These are phyloP conservation scores for Trypanosoma melophagium DNA, from an alignment of 208 protist genomes.

Conservation along the genomic window DNA sequence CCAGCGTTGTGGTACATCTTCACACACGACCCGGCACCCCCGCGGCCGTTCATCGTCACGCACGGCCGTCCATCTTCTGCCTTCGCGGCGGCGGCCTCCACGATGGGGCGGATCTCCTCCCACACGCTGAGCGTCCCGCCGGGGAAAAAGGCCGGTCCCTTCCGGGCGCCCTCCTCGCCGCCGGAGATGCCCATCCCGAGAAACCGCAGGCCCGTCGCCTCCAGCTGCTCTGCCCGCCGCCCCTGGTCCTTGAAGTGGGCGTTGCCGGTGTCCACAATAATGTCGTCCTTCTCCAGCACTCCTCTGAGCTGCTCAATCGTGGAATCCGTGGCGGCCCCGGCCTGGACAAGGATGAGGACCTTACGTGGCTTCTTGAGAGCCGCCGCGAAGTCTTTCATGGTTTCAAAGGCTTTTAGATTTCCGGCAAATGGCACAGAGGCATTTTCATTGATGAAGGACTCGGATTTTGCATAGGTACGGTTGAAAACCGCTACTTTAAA, in stretches of 20 bases:
- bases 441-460: slow-evolving; percentile 85
- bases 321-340: slow-evolving; percentile 94
- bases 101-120: slow-evolving; percentile 92
- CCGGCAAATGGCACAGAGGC: slow-evolving; percentile 40
- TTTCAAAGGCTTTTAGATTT: slow-evolving; percentile 76
- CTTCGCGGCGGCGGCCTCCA: slow-evolving; percentile 96
- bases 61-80: slow-evolving; percentile 92
- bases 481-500: slow-evolving; percentile 95
- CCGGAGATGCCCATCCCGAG: slow-evolving; percentile 98
- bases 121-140: slow-evolving; percentile 94
- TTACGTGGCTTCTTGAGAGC: slow-evolving; percentile 92
- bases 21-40: slow-evolving; percentile 98
- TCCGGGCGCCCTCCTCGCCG: slow-evolving; percentile 98
- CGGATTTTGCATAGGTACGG: slow-evolving; percentile 84
- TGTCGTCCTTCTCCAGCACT: slow-evolving; percentile 88
- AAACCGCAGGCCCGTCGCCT: slow-evolving; percentile 87
- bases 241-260: slow-evolving; percentile 95
- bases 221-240: slow-evolving; percentile 84
- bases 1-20: slow-evolving; percentile 99
- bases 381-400: slow-evolving; percentile 73
- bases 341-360: slow-evolving; percentile 96
- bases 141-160: slow-evolving; percentile 98
- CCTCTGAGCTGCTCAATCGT: slow-evolving; percentile 91
- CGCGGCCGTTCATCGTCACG: slow-evolving; percentile 94
- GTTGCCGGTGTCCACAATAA: slow-evolving; percentile 97